Conservation (phyloP, 2,329 filamentous ascomycete species). For the Aspergillus sp. region DNA sequence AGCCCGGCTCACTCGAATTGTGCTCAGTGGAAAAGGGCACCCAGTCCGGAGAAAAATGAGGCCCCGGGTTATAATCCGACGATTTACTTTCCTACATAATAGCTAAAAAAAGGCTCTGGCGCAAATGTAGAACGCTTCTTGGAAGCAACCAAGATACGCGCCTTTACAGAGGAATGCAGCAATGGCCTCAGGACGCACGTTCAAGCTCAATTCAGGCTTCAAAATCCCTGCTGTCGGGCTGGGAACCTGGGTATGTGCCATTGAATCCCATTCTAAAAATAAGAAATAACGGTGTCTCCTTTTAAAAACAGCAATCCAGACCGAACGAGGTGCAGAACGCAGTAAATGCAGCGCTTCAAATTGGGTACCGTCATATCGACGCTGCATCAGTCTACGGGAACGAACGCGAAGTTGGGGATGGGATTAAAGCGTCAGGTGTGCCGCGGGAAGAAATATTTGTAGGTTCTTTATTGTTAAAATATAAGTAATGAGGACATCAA, state of each 20-base stretch:
- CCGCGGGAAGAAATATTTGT: slow-evolving; percentile 38
- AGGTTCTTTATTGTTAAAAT: not conserved
- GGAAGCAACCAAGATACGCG: too few relatives aligned
- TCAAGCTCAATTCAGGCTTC: slow-evolving; percentile 11
- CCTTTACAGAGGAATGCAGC: not conserved
- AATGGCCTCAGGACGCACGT: slow-evolving; percentile 6
- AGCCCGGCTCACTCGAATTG: not conserved
- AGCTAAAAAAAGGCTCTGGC: too few relatives aligned
- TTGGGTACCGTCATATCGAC: slow-evolving; percentile 58
- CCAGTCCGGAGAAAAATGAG: not conserved
- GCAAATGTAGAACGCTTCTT: too few relatives aligned
- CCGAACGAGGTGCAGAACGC: slow-evolving; percentile 43
- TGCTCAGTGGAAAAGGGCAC: not conserved
- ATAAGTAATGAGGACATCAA: not conserved
- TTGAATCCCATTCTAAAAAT: not conserved
- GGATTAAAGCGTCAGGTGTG: slow-evolving; percentile 36
- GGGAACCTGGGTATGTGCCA: slow-evolving; percentile 9
- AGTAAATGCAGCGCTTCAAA: slow-evolving; percentile 45
- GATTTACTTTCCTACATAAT: not conserved
- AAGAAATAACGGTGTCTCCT: not conserved
- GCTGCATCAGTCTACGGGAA: slow-evolving; percentile 47
- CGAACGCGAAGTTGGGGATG: slow-evolving; percentile 45
- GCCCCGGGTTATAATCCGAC: slow-evolving; percentile 1
- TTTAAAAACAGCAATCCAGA: slow-evolving; percentile 5
- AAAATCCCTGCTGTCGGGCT: slow-evolving; percentile 9